Conservation (phyloP, 2,329 filamentous ascomycete genomes). For the Trichophaea hybrida region DNA sequence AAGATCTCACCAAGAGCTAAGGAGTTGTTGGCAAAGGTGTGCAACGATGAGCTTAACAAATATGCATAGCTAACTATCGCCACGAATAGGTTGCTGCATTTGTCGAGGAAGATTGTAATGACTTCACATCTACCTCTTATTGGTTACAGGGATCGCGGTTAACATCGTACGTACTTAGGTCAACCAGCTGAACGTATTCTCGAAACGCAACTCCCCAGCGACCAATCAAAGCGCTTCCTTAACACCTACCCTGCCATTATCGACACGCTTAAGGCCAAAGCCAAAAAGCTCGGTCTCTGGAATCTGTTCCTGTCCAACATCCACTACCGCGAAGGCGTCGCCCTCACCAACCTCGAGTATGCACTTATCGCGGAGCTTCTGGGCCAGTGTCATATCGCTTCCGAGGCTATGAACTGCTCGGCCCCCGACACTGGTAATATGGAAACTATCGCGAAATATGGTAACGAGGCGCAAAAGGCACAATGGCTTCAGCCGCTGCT, state of each 20-base stretch:
- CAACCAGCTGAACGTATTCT: slow-evolving; percentile 25
- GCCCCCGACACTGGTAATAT: slow-evolving; percentile 91
- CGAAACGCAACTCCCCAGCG: slow-evolving; percentile 26
- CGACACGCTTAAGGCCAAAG: slow-evolving; percentile 78
- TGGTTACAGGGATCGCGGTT: background rate
- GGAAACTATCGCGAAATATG: slow-evolving; percentile 88
- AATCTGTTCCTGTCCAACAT: slow-evolving; percentile 95
- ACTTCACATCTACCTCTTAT: background rate
- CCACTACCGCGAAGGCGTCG: slow-evolving; percentile 89
- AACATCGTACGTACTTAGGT: slow-evolving; percentile 4
- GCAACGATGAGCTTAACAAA: background rate
- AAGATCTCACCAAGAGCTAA: slow-evolving; percentile 25
- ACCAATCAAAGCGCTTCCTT: slow-evolving; percentile 19
- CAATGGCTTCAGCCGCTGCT: slow-evolving; percentile 70
- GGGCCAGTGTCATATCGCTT: slow-evolving; percentile 69
- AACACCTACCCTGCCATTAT: slow-evolving; percentile 64
- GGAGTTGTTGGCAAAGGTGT: slow-evolving; percentile 26
- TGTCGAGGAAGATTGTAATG: slow-evolving; percentile 78
- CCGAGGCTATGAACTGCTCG: slow-evolving; percentile 77
- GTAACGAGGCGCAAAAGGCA: slow-evolving; percentile 69
- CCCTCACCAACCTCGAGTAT: slow-evolving; percentile 91
- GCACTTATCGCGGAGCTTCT: slow-evolving; percentile 94
- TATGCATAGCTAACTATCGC: background rate
- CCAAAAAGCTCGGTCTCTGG: slow-evolving; percentile 70
- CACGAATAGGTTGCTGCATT: slow-evolving; percentile 61